Base-by-base conservation (phyloP, 441 rosid genomes). In the Sinapis alba region DNA sequence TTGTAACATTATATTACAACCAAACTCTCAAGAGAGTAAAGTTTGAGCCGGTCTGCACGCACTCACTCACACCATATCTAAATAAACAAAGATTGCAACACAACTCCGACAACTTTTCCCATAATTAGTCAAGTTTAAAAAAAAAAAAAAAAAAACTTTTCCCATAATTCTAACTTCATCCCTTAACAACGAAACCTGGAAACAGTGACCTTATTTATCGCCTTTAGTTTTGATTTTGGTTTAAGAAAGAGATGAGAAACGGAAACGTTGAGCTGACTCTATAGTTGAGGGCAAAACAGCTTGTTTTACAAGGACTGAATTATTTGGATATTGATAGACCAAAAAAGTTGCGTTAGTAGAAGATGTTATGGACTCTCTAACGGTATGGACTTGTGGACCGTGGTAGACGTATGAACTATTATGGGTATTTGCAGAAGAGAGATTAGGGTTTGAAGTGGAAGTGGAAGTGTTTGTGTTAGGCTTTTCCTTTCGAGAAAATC, bases 361-460 rank as follows among this genome's bases (percentile, higher is more conserved):
- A 36, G 77, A 59, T 18, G 28, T 61, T 72, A 67, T 66, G 69
- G 51, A 38, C 24, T 78, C 81, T 72, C 26, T 51, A 20, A 78
- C 69, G 16, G 77, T 78, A 78, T 30, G 62, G 23, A 78, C 72
- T 78, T 78, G 81, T 53, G 81, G 81, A 67, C 77, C 81, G 36
- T 78, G 73, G 60, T 78, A 78, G 69, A 78, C 30, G 69, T 78
- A 78, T 38, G 69, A 60, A 27, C 58, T 71, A 11, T 15, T 66
- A 24, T 58, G 73, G 43, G 15, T 50, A 11, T 26, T 50, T 12
- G 38, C 50, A 66, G 64, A 50, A 71, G 73, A 65, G 6, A 58
- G 45, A 28, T 47, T 56, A 47, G 72, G 41, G 34, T 65, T 47
- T 71, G 62, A 43, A 19, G 63, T 70, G 66, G 62, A 43, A 19